These are phyloP conservation scores for Wickerhamiella sergipiensis DNA, from an alignment of 805 yeast species.

Conservation along the genomic window DNA sequence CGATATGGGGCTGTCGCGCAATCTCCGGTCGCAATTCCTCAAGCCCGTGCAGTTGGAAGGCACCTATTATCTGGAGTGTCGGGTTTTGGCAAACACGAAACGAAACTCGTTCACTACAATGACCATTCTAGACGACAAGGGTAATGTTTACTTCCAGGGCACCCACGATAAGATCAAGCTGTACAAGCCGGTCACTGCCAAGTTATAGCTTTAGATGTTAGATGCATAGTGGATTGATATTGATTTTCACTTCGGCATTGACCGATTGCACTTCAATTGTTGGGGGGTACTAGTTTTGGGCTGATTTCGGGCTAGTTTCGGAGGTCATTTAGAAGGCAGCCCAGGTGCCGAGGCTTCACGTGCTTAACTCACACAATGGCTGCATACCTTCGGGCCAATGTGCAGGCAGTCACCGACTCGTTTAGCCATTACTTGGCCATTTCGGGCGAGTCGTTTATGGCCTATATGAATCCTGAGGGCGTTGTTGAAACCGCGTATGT, in stretches of 20 bases:
- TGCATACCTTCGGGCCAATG: neutral
- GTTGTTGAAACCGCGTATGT: neutral
- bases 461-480: neutral
- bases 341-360: too few relatives aligned
- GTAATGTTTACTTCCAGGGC: conserved; percentile 15
- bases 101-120: conserved; percentile 17
- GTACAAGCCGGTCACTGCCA: neutral
- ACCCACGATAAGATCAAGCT: conserved; percentile 22
- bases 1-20: conserved; percentile 19
- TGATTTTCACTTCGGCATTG: too few relatives aligned
- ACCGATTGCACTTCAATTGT: too few relatives aligned
- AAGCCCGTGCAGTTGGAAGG: conserved; percentile 20
- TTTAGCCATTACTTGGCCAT: neutral
- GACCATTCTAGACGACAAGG: conserved; percentile 13
- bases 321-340: too few relatives aligned
- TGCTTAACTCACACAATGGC: neutral
- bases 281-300: too few relatives aligned
- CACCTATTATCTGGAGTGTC: conserved; percentile 14
- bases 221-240: too few relatives aligned
- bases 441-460: neutral
- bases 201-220: neutral
- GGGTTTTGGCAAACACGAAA: conserved; percentile 17
- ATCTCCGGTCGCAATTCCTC: conserved; percentile 19
- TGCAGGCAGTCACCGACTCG: neutral
- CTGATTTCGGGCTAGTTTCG: too few relatives aligned